Evolutionary conservation across 306 rosid genomes (phyloP), one percentile per base, ranked within the genome.

Genomic region (Medicago ruthenica): DNA sequence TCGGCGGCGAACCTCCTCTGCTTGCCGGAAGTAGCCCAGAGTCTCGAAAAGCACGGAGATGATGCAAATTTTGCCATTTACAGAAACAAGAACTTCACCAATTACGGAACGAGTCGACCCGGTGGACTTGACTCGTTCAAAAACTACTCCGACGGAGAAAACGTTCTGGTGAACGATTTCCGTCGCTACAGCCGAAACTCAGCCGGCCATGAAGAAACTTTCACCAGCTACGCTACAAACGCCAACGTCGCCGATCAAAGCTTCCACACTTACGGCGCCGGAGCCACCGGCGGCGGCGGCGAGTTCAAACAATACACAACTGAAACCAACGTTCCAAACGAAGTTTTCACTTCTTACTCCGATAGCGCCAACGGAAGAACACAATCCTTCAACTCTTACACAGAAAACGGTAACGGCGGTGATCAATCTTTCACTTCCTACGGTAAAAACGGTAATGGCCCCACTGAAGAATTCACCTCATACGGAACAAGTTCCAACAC

Each of bases 111-210:
- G 77, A 84, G 78, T 72, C 95, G 97, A 74, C 79, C 83, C 64
- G 92, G 88, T 0, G 98, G 99, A 0, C 0, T 65, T 2, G 97
- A 96, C 86, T 70, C 80, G 81, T 96, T 96, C 85, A 87, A 90
- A 78, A 85, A 87, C 78, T 96, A 96, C 85, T 96, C 99, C 7
- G 67, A 80, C 0, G 77, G 36, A 0, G 45, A 74, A 20, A 96
- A 96, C 36, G 14, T 96, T 18, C 83, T 93, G 21, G 86, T 87
- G 39, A 88, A 89, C 85, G 91, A 94, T 57, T 96, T 96, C 92
- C 87, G 97, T 5, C 91, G 98, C 11, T 96, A 96, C 87, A 88
- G 98, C 85, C 92, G 92, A 0, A 83, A 83, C 78, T 87, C 97
- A 15, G 66, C 85, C 17, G 84, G 88, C 0, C 98, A 92, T 74